Evolutionary conservation across 2,329 filamentous ascomycete genomes (phyloP).

Genomic region (Penicillium sp.): DNA sequence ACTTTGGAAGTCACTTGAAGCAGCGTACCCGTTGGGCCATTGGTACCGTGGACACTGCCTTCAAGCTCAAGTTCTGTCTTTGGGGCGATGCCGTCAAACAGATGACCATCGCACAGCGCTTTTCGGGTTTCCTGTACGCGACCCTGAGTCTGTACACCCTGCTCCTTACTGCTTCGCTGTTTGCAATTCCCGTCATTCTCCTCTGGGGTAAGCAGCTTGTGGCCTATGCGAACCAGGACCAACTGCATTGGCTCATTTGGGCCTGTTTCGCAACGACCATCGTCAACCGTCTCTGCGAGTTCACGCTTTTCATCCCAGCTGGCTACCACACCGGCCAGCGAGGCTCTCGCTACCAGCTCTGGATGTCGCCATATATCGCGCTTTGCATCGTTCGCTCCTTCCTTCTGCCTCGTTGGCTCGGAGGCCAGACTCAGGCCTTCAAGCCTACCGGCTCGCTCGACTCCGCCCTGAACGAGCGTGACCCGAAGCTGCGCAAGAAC

Average conservation of each 20-base stretch:
- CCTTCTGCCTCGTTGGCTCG: slow-evolving; percentile 59
- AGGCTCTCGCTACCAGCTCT: slow-evolving; percentile 57
- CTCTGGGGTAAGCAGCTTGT: slow-evolving; percentile 58
- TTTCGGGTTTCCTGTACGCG: slow-evolving; percentile 59
- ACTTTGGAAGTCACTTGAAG: slow-evolving; percentile 36
- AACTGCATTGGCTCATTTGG: slow-evolving; percentile 60
- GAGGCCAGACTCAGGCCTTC: slow-evolving; percentile 59
- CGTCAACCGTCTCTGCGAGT: slow-evolving; percentile 56
- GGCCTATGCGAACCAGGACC: slow-evolving; percentile 52
- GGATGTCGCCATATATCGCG: slow-evolving; percentile 63
- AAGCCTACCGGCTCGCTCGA: slow-evolving; percentile 60
- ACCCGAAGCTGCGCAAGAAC: slow-evolving; percentile 40
- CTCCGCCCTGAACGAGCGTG: slow-evolving; percentile 59
- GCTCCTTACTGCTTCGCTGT: slow-evolving; percentile 54
- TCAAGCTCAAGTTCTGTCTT: slow-evolving; percentile 61
- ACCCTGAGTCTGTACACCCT: slow-evolving; percentile 58
- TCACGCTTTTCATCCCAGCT: slow-evolving; percentile 58
- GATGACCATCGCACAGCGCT: slow-evolving; percentile 58
- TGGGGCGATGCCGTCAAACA: slow-evolving; percentile 53
- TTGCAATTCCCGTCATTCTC: slow-evolving; percentile 60
- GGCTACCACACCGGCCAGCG: slow-evolving; percentile 61
- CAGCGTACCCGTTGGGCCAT: slow-evolving; percentile 42
- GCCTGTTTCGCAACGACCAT: slow-evolving; percentile 54
- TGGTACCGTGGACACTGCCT: slow-evolving; percentile 56
- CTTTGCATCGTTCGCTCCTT: slow-evolving; percentile 59